phyloP scores from a whole-genome alignment of 2,329 filamentous ascomycete genomes.

The Verticillium tricorpus region DNA sequence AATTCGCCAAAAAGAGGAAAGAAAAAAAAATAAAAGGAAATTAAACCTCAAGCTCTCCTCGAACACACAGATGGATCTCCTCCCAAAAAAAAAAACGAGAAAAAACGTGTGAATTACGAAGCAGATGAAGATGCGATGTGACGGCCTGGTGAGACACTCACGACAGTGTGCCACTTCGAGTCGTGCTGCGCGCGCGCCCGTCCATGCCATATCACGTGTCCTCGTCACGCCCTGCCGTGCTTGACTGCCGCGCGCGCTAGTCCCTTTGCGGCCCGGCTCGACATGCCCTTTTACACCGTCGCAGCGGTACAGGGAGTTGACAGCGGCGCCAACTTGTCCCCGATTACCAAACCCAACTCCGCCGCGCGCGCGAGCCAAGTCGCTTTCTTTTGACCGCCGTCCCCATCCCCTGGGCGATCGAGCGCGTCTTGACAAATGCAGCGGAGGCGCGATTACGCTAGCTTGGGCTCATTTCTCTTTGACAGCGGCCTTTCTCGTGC shows the following conservation, averaged over 20 bases:
- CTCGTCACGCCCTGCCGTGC: constrained; percentile 1
- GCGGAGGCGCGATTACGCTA: not conserved
- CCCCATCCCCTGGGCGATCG: too few relatives aligned
- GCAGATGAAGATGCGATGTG: not conserved
- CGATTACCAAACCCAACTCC: not conserved
- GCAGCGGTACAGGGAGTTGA: not conserved
- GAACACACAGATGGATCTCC: too few relatives aligned
- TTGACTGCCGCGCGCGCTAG: not conserved
- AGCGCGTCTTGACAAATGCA: not conserved
- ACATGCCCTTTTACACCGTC: not conserved
- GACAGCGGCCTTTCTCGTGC: too few relatives aligned
- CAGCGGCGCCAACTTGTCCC: not conserved
- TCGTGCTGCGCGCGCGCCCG: not conserved
- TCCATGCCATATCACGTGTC: not conserved
- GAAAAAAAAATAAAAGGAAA: not conserved
- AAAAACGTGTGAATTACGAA: not conserved
- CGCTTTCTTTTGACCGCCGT: not conserved
- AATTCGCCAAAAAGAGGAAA: too few relatives aligned
- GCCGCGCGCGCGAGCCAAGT: constrained; percentile 1
- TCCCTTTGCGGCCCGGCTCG: not conserved
- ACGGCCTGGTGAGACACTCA: too few relatives aligned
- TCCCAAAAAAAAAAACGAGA: not conserved
- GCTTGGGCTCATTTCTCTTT: not conserved
- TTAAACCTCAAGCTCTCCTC: too few relatives aligned
- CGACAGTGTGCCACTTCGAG: not conserved